Evolutionary conservation across 805 yeast genomes (phyloP).

Genomic region (Zygoascus tannicola): DNA sequence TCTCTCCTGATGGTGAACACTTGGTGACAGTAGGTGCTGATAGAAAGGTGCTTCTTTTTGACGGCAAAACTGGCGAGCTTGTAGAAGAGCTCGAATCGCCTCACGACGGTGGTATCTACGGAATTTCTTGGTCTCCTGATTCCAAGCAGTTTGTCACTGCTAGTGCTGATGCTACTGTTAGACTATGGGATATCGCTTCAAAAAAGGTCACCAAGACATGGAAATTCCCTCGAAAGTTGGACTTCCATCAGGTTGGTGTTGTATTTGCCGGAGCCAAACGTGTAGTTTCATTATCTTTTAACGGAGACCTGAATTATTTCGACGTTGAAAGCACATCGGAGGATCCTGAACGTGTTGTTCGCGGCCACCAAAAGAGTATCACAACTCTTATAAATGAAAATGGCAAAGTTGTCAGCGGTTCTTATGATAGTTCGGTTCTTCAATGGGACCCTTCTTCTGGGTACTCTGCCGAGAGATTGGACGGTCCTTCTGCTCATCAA

Average conservation of each 20-base stretch:
- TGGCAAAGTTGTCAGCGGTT: constrained; percentile 44
- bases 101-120: constrained; percentile 77
- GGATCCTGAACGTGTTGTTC: constrained; percentile 35
- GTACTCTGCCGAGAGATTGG: constrained; percentile 29
- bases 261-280: constrained; percentile 49
- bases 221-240: constrained; percentile 39
- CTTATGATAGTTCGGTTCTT: constrained; percentile 69
- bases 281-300: constrained; percentile 56
- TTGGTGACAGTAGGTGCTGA: constrained; percentile 82
- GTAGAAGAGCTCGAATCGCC: constrained; percentile 35
- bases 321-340: not conserved
- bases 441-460: constrained; percentile 41
- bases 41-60: constrained; percentile 64
- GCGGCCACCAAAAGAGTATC: constrained; percentile 78
- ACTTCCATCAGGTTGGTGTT: constrained; percentile 73
- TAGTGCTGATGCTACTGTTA: constrained; percentile 73
- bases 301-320: constrained; percentile 64
- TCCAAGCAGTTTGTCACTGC: constrained; percentile 58
- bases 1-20: constrained; percentile 69
- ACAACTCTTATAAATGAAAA: constrained; percentile 41
- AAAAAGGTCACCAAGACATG: constrained; percentile 42
- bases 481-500: constrained; percentile 42
- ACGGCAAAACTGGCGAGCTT: constrained; percentile 78
- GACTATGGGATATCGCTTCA: constrained; percentile 44
- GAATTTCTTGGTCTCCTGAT: constrained; percentile 58